These are phyloP conservation scores for Globisporangium alternatum DNA, from an alignment of 352 stramenopile genomes.

Conservation along the genomic window DNA sequence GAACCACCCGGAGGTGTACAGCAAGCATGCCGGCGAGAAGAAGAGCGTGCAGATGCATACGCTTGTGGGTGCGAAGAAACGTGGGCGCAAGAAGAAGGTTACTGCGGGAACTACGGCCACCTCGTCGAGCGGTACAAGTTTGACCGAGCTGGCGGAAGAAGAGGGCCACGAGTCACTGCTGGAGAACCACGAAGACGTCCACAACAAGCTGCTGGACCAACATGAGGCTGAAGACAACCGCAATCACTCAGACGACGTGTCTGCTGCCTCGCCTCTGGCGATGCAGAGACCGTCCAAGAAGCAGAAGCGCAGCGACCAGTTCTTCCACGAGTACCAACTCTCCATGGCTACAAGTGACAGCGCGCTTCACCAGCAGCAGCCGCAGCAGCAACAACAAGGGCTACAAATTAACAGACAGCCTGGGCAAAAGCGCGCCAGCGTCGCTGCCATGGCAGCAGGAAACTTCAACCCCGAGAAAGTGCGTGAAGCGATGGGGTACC, in stretches of 20 bases:
- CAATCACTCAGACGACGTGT: slow-evolving; percentile 11
- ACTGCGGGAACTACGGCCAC: neutral
- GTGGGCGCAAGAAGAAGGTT: slow-evolving; percentile 58
- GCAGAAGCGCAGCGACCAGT: slow-evolving; percentile 31
- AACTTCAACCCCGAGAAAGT: slow-evolving; percentile 54
- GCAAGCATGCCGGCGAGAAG: slow-evolving; percentile 68
- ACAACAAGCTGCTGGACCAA: slow-evolving; percentile 25
- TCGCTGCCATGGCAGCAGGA: neutral
- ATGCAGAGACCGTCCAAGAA: slow-evolving; percentile 33
- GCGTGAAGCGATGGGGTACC: slow-evolving; percentile 48
- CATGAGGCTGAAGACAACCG: slow-evolving; percentile 8
- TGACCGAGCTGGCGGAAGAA: slow-evolving; percentile 13
- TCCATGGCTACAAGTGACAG: neutral
- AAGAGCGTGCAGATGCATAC: slow-evolving; percentile 77
- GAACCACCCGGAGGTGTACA: slow-evolving; percentile 76
- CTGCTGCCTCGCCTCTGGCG: neutral
- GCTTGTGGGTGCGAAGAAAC: slow-evolving; percentile 45
- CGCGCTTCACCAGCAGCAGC: slow-evolving; percentile 20
- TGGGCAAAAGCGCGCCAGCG: neutral
- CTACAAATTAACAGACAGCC: neutral
- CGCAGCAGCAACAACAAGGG: slow-evolving; percentile 1
- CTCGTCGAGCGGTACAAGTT: neutral
- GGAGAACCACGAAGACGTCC: slow-evolving; percentile 3
- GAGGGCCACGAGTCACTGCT: neutral
- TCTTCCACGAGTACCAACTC: slow-evolving; percentile 39